Conservation (phyloP, 176 grass and related monocot species). For the Coix lacrymajobi region DNA sequence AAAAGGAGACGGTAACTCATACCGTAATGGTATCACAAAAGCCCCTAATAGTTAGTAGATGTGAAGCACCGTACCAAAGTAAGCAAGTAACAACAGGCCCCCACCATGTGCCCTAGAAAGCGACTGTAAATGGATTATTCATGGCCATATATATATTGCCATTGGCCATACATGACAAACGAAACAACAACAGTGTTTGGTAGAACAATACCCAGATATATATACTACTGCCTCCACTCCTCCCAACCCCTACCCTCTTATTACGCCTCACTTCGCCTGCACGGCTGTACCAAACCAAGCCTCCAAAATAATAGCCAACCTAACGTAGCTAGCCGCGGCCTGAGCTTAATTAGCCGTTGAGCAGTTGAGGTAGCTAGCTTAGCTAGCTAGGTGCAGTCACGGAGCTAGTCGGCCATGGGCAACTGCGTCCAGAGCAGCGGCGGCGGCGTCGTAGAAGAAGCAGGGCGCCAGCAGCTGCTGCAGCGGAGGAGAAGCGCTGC, state of each 20-base stretch:
- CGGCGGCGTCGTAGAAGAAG: neutral
- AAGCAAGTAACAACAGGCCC: neutral
- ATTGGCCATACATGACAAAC: neutral
- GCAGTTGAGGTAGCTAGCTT: constrained; percentile 1
- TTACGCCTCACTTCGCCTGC: neutral
- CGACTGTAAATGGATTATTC: constrained; percentile 6
- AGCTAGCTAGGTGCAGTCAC: neutral
- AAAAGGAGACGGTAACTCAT: no score
- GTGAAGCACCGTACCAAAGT: no score
- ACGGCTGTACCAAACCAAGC: neutral
- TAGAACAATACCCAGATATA: constrained; percentile 1
- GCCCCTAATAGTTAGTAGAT: no score
- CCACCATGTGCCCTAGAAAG: neutral
- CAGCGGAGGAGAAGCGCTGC: neutral
- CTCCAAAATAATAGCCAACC: neutral
- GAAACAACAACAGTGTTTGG: neutral
- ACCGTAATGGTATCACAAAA: no score
- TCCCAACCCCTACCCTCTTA: neutral
- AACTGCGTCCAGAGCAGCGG: constrained; percentile 29
- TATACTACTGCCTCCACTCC: neutral
- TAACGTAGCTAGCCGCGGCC: neutral
- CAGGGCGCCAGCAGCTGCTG: neutral
- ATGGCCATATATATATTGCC: neutral
- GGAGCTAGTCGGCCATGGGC: constrained; percentile 17
- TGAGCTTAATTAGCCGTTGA: neutral